phyloP scores from a whole-genome alignment of 257 asterid genomes.

The Jacaranda copaia region DNA sequence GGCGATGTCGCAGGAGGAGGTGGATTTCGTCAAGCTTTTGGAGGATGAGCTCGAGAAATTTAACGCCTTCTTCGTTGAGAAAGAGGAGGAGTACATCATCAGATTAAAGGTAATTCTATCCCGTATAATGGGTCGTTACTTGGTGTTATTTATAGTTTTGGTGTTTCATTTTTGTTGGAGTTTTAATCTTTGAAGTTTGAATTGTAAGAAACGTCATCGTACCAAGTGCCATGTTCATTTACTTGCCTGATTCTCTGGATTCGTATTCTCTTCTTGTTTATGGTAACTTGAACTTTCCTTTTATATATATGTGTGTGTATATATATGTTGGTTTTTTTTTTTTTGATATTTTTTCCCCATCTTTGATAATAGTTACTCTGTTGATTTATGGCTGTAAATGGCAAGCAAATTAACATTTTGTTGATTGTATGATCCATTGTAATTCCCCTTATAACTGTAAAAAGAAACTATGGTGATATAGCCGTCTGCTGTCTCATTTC shows the following conservation, averaged over 20 bases:
- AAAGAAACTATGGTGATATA: not conserved
- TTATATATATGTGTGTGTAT: no score
- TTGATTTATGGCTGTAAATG: not conserved
- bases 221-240: not conserved
- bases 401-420: not conserved
- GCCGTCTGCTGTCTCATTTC: not conserved
- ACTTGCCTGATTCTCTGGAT: not conserved
- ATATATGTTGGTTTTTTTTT: not conserved
- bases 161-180: not conserved
- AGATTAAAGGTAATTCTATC: conserved; percentile 64
- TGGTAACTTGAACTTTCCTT: no score
- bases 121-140: not conserved
- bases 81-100: conserved; percentile 89
- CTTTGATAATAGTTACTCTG: not conserved
- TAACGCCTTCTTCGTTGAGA: conserved; percentile 82
- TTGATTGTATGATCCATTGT: not conserved
- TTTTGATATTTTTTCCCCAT: not conserved
- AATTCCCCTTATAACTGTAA: no score
- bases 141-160: not conserved
- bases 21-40: conserved; percentile 69
- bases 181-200: not conserved
- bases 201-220: not conserved
- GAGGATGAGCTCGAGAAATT: conserved; percentile 96
- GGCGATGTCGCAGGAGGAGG: conserved; percentile 75
- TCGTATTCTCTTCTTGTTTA: not conserved